Evolutionary conservation across 2,329 filamentous ascomycete species (phyloP).

Genomic region (Aureobasidium sp.): DNA sequence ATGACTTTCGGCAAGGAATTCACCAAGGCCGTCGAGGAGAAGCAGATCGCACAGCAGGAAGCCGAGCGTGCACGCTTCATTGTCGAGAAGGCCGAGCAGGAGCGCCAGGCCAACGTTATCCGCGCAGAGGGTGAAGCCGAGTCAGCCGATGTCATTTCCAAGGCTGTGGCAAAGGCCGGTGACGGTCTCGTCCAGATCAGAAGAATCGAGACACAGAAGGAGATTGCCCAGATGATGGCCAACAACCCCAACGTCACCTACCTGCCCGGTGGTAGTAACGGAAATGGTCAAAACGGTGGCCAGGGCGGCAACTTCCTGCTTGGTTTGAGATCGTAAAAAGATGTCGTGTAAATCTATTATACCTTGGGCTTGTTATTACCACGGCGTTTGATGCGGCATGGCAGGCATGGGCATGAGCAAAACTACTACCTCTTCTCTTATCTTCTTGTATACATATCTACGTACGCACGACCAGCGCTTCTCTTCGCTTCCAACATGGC

Average conservation of each 20-base stretch:
- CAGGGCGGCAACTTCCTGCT: constrained; percentile 54
- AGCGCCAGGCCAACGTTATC: constrained; percentile 97
- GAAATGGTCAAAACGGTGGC: constrained; percentile 44
- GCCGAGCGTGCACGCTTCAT: constrained; percentile 96
- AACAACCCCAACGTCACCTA: constrained; percentile 94
- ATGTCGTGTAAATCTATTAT: background rate
- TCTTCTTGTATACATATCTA: constrained; percentile 11
- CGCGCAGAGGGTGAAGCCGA: constrained; percentile 96
- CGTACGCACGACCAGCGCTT: constrained; percentile 5
- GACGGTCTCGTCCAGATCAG: constrained; percentile 93
- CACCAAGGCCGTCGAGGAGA: constrained; percentile 97
- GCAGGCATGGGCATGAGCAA: constrained; percentile 13
- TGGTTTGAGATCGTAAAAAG: constrained; percentile 49
- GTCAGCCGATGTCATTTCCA: constrained; percentile 89
- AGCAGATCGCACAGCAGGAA: constrained; percentile 99
- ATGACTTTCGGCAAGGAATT: constrained; percentile 99
- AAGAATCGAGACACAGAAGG: constrained; percentile 92
- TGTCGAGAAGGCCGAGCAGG: constrained; percentile 97
- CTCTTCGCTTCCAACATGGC: background rate
- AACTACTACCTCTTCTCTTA: constrained; percentile 12
- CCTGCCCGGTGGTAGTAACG: constrained; percentile 61
- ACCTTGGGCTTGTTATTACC: constrained; percentile 6
- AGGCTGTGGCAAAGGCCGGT: constrained; percentile 84
- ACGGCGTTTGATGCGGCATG: constrained; percentile 12
- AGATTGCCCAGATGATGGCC: constrained; percentile 86